Conservation (phyloP, 257 asterid species). For the Penstemon eatonii region DNA sequence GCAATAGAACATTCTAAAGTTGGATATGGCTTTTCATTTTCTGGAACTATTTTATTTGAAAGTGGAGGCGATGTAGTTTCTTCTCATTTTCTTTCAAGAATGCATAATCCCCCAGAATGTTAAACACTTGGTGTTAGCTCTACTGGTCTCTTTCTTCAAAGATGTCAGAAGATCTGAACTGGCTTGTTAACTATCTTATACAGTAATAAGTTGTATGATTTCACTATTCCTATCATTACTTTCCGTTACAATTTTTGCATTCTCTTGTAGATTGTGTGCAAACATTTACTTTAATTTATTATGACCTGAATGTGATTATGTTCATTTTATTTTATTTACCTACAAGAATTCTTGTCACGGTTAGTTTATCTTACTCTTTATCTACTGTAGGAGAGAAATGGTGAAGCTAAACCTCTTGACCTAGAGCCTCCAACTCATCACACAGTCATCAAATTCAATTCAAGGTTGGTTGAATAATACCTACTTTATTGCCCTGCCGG, state of each 20-base stretch:
- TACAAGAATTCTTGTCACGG: neutral
- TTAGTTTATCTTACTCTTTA: constrained; percentile 18
- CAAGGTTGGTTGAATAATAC: constrained; percentile 55
- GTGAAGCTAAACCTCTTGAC: constrained; percentile 68
- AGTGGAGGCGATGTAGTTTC: constrained; percentile 6
- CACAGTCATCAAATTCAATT: constrained; percentile 60
- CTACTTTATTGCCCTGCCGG: neutral
- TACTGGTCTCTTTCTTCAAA: neutral
- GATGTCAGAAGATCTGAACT: constrained; percentile 2
- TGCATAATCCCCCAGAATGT: neutral
- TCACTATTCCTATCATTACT: neutral
- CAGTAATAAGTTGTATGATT: constrained; percentile 2
- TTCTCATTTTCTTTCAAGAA: constrained; percentile 16
- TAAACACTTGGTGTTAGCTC: too few relatives aligned
- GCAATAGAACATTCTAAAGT: constrained; percentile 14
- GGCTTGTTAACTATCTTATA: constrained; percentile 13
- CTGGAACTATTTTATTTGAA: neutral
- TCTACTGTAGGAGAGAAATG: constrained; percentile 70
- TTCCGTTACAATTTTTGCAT: constrained; percentile 13
- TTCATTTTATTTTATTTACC: constrained; percentile 2
- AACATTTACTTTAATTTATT: neutral
- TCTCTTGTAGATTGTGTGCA: neutral
- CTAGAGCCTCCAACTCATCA: constrained; percentile 78
- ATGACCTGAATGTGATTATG: neutral
- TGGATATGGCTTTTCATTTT: constrained; percentile 16